phyloP scores from a whole-genome alignment of 306 rosid species.

The Spatholobus suberectus region DNA sequence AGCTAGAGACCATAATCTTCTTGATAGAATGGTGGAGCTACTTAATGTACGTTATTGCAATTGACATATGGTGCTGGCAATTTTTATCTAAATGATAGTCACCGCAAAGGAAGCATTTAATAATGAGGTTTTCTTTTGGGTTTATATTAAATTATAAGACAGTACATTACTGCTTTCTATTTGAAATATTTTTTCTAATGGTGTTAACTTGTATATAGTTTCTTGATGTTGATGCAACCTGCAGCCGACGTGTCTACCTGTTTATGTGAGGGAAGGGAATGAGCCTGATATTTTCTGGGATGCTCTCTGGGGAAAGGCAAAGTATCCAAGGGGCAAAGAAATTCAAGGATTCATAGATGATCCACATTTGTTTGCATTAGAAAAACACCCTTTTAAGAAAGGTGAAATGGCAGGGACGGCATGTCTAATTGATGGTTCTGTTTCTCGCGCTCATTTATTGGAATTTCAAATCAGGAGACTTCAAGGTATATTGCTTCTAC shows the following conservation, averaged over 20 bases:
- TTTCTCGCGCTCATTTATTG: constrained; percentile 59
- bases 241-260: constrained; percentile 83
- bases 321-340: constrained; percentile 80
- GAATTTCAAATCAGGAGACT: constrained; percentile 73
- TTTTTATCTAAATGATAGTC: no score
- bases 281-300: constrained; percentile 88
- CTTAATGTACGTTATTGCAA: constrained; percentile 68
- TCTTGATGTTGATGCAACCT: constrained; percentile 40
- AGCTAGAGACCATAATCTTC: constrained; percentile 84
- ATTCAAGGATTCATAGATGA: constrained; percentile 73
- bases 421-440: constrained; percentile 74
- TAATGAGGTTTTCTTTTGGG: neutral
- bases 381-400: constrained; percentile 48
- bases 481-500: constrained; percentile 68
- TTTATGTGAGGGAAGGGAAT: constrained; percentile 91
- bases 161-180: neutral
- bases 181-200: neutral
- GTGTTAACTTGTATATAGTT: constrained; percentile 27
- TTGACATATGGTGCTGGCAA: no score
- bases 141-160: neutral
- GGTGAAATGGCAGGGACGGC: constrained; percentile 60
- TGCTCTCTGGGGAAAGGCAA: constrained; percentile 74
- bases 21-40: constrained; percentile 81
- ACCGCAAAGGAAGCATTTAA: constrained; percentile 28
- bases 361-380: constrained; percentile 78